phyloP scores from a whole-genome alignment of 371 early-diverging fungal genomes.

The Rhizopus microsporus region DNA sequence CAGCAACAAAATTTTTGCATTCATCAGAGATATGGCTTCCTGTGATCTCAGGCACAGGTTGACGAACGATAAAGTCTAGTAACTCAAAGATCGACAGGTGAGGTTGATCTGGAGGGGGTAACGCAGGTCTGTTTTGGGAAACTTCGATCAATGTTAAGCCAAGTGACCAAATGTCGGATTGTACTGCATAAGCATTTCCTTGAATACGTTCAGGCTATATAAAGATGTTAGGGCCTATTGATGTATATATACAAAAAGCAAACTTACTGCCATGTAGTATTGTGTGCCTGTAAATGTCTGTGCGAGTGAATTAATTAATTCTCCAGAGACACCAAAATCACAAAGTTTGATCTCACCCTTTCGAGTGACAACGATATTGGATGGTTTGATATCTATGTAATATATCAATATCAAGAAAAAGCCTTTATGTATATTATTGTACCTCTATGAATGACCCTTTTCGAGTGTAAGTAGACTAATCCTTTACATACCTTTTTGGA shows the following conservation, averaged over 20 bases:
- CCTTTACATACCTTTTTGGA: constrained; percentile 67
- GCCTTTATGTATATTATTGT: constrained; percentile 11
- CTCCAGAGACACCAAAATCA: constrained; percentile 95
- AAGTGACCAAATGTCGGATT: constrained; percentile 93
- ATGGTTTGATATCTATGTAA: constrained; percentile 81
- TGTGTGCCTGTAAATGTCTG: constrained; percentile 95
- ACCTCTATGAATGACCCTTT: constrained; percentile 86
- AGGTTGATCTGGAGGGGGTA: constrained; percentile 65
- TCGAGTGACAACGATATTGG: constrained; percentile 85
- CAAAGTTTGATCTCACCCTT: constrained; percentile 92
- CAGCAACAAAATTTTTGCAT: constrained; percentile 73
- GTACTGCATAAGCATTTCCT: constrained; percentile 85
- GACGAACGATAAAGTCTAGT: constrained; percentile 84
- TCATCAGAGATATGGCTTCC: constrained; percentile 56
- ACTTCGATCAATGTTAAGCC: constrained; percentile 92
- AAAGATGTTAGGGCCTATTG: constrained; percentile 8
- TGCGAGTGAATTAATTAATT: constrained; percentile 88
- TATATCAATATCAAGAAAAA: neutral
- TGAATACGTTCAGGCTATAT: constrained; percentile 92
- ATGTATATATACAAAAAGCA: neutral
- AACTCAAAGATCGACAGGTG: constrained; percentile 85
- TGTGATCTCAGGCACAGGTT: constrained; percentile 80
- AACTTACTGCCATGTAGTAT: constrained; percentile 93
- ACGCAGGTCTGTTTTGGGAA: constrained; percentile 89
- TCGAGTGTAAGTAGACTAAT: constrained; percentile 74